phyloP scores from a whole-genome alignment of 2,329 filamentous ascomycete species.

The Neophaeococcomyces mojaviensis region DNA sequence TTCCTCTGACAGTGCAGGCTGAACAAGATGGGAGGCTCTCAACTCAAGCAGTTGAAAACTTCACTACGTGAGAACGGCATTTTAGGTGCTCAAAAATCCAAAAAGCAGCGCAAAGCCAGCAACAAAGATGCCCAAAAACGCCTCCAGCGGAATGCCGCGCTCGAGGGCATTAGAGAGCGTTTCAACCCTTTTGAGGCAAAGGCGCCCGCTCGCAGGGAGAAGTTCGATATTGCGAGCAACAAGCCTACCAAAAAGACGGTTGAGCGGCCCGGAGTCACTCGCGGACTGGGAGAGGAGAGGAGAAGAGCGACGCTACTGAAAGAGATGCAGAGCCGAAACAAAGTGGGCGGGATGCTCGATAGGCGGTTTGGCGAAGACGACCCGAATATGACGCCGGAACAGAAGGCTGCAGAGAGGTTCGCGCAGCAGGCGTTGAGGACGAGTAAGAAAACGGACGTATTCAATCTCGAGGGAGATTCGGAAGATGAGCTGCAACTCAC shows the following conservation, averaged over 20 bases:
- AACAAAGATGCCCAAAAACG: constrained; percentile 66
- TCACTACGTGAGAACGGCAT: constrained; percentile 85
- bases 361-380: constrained; percentile 94
- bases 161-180: constrained; percentile 82
- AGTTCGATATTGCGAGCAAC: constrained; percentile 74
- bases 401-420: constrained; percentile 85
- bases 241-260: constrained; percentile 50
- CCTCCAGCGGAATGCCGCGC: constrained; percentile 65
- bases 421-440: constrained; percentile 75
- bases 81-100: constrained; percentile 84
- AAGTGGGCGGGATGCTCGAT: constrained; percentile 86
- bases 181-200: constrained; percentile 99
- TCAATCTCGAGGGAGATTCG: constrained; percentile 83
- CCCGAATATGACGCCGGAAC: constrained; percentile 84
- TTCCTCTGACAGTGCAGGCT: constrained; percentile 41
- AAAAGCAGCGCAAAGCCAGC: constrained; percentile 79
- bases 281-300: constrained; percentile 77
- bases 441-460: constrained; percentile 70
- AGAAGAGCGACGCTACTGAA: constrained; percentile 76
- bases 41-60: constrained; percentile 90
- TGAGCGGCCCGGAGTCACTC: constrained; percentile 74
- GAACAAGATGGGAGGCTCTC: constrained; percentile 76
- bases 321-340: constrained; percentile 82
- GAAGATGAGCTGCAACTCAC: constrained; percentile 65
- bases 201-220: constrained; percentile 65